phyloP scores from a whole-genome alignment of 441 rosid species.

The Corymbia calophylla region DNA sequence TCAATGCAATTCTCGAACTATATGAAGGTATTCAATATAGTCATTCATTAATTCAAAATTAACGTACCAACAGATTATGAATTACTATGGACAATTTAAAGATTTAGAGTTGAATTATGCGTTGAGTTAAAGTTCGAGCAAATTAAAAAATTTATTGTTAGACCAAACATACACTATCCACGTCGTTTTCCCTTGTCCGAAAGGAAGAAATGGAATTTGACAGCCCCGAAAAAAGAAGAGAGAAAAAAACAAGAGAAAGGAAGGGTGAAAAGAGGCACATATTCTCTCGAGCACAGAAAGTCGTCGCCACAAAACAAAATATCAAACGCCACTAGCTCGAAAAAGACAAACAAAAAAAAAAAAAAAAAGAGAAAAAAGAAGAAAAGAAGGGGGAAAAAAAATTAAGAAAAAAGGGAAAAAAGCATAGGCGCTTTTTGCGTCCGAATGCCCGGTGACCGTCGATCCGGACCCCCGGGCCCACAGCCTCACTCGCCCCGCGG shows the following conservation, averaged over 20 bases:
- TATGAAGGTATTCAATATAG: rapidly evolving
- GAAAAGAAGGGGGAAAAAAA: rapidly evolving
- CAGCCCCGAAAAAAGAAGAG: not conserved
- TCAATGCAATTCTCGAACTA: not conserved
- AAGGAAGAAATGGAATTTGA: not conserved
- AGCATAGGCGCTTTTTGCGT: not conserved
- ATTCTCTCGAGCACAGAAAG: not conserved
- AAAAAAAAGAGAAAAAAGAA: rapidly evolving
- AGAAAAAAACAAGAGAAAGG: not conserved
- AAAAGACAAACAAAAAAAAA: rapidly evolving
- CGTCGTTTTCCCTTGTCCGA: not conserved
- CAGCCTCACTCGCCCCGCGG: not conserved
- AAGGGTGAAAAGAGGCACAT: not conserved
- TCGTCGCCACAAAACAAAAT: not conserved
- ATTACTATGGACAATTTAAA: too few relatives aligned
- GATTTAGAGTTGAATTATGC: rapidly evolving
- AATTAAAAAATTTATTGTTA: too few relatives aligned
- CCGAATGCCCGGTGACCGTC: not conserved
- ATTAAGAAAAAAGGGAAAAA: rapidly evolving
- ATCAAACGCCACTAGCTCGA: not conserved
- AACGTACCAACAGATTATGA: too few relatives aligned
- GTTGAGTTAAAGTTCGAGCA: rapidly evolving
- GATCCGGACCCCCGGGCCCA: not conserved
- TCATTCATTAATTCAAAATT: too few relatives aligned
- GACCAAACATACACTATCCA: too few relatives aligned